phyloP scores from a whole-genome alignment of 2,329 filamentous ascomycete genomes.

The Fusarium agapanthi region DNA sequence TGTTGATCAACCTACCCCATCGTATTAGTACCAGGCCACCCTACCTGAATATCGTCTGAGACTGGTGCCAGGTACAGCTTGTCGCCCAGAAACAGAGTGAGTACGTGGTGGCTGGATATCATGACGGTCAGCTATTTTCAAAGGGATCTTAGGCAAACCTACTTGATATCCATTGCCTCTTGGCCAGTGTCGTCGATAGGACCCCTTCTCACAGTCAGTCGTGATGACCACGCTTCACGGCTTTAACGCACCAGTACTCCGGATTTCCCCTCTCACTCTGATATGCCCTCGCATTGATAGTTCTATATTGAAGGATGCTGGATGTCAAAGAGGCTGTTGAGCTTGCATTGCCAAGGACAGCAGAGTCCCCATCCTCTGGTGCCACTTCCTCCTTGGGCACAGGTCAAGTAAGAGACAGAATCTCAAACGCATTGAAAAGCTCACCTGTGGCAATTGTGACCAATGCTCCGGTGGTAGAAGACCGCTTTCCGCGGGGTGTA shows the following conservation, averaged over 20 bases:
- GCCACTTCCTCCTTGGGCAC: not conserved
- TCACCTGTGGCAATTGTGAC: not conserved
- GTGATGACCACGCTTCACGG: fast-evolving
- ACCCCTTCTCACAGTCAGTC: not conserved
- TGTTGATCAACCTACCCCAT: fast-evolving
- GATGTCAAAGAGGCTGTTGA: not conserved
- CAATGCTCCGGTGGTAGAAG: not conserved
- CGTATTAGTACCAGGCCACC: fast-evolving
- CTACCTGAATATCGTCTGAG: not conserved
- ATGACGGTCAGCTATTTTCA: too few species aligned
- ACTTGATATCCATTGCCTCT: constrained; percentile 15
- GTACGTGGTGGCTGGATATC: not conserved
- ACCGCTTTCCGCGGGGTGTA: fast-evolving
- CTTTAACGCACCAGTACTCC: not conserved
- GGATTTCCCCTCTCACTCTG: not conserved
- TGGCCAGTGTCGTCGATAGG: not conserved
- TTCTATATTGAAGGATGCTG: not conserved
- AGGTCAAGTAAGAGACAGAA: fast-evolving
- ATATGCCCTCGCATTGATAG: not conserved
- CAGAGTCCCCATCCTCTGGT: not conserved
- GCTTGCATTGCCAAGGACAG: not conserved
- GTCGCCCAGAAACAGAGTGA: not conserved
- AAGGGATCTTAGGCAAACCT: too few species aligned
- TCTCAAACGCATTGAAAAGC: fast-evolving
- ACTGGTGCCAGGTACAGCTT: not conserved